Base-by-base conservation (phyloP, 306 rosid genomes). In the Medicago ruthenica region DNA sequence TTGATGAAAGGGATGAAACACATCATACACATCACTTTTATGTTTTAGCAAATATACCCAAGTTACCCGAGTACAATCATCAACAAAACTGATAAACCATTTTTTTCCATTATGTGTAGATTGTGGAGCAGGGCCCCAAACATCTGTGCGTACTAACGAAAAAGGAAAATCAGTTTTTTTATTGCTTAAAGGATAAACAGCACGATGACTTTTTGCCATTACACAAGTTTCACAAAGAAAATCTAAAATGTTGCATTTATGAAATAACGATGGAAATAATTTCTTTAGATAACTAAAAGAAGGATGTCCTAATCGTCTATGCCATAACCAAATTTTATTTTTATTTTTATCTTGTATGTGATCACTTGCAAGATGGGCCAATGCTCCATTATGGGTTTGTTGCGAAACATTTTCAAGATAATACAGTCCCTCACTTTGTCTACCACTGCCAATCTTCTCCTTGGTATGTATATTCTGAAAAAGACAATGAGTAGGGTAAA, bases 381-480 rank as follows among this genome's bases (percentile, higher is more conserved):
- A n/a, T n/a, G n/a, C n/a, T n/a, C n/a, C n/a, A n/a, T n/a, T n/a
- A n/a, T n/a, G n/a, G n/a, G n/a, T n/a, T n/a, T n/a, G n/a, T n/a
- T n/a, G n/a, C n/a, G n/a, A n/a, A n/a, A n/a, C n/a, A n/a, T n/a
- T n/a, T 4, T 36, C 40, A 4, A 36, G 40, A 36, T 36, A 36
- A 36, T 36, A 36, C 40, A 36, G 40, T 7, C 40, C 40, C 4
- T 4, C 40, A 34, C 75, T 51, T 1, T 34, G 3, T 31, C 12
- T 50, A 71, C 75, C 50, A 71, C 50, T 71, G 36, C 64, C 50
- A 71, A 53, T 71, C 75, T 71, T 71, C 75, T 70, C 76, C 64
- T 54, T 53, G 36, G 76, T 7, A 51, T 51, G 63, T n/a, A 69
- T 47, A 18, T 69, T 22, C 58, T 69, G 34, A 47, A 47, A 48